Percentiles rank a stretch among this genome's conserved stretches.
Evolutionary conservation across 345 rosid species (phyloP).

Genomic region (Arabis hirsuta): DNA sequence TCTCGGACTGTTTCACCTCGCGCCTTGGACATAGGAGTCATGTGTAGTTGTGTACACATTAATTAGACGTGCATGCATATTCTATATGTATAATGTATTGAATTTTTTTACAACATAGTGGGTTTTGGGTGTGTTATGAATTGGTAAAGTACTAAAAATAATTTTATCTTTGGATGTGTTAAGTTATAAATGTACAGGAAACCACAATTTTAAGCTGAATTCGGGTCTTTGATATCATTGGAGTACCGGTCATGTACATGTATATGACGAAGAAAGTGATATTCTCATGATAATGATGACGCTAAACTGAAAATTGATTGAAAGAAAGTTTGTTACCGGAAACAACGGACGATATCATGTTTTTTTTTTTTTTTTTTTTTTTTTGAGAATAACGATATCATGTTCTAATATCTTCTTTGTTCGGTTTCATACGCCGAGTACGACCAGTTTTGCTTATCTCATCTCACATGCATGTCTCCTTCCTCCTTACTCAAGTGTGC

Average conservation of each 20-base stretch:
- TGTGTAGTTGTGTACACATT: too few relatives aligned
- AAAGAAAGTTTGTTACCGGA: conserved; percentile 39
- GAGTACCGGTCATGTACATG: background rate
- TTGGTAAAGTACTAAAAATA: too few relatives aligned
- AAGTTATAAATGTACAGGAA: too few relatives aligned
- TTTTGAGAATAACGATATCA: background rate
- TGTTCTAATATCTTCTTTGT: conserved; percentile 15
- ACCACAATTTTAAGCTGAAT: too few relatives aligned
- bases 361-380: background rate
- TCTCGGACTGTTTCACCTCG: too few relatives aligned
- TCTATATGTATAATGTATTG: too few relatives aligned
- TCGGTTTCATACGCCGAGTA: conserved; percentile 18
- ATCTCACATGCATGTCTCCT: conserved; percentile 1
- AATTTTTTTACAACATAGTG: too few relatives aligned
- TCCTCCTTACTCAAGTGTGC: background rate
- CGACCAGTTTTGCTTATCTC: conserved; percentile 20
- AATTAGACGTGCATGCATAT: too few relatives aligned
- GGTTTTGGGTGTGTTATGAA: too few relatives aligned
- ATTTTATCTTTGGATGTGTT: too few relatives aligned
- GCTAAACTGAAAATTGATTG: conserved; percentile 3
- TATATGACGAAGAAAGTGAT: background rate
- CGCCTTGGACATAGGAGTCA: too few relatives aligned
- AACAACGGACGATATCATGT: conserved; percentile 33
- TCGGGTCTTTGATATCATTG: background rate
- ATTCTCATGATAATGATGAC: background rate